A percentile compares a stretch with the other conserved stretches of the same genome.
These are phyloP conservation scores for Chaetomiaceae sp. DNA, from an alignment of 2,329 filamentous ascomycete species.

Conservation along the genomic window DNA sequence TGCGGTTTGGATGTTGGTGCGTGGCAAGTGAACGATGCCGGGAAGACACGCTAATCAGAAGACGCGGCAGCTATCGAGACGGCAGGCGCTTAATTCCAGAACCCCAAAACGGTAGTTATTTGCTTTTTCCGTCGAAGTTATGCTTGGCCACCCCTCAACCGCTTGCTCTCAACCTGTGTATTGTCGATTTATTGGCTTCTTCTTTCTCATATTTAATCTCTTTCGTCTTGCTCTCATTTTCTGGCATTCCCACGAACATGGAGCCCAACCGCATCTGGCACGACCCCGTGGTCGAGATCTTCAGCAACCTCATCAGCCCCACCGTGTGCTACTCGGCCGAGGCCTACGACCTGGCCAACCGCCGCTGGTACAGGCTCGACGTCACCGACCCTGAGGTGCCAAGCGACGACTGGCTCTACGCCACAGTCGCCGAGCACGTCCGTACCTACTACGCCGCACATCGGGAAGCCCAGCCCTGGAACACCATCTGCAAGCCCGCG, in stretches of 20 bases:
- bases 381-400: background rate
- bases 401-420: background rate
- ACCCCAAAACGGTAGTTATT: too few species aligned
- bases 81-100: too few species aligned
- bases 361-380: background rate
- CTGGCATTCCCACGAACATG: too few species aligned
- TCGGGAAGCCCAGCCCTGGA: background rate
- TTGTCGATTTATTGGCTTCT: too few species aligned
- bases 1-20: too few species aligned
- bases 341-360: background rate
- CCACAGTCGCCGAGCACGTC: background rate
- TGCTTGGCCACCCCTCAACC: too few species aligned
- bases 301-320: background rate
- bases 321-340: background rate
- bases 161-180: too few species aligned
- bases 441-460: background rate
- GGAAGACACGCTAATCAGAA: too few species aligned
- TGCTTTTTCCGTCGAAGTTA: too few species aligned
- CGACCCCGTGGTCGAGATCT: background rate
- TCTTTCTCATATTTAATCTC: background rate
- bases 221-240: background rate
- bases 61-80: too few species aligned
- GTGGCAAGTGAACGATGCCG: too few species aligned
- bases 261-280: background rate
- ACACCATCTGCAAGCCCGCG: background rate